Conservation (phyloP, 768 basidiomycete species). For the Naganishia vaughanmartiniae region DNA sequence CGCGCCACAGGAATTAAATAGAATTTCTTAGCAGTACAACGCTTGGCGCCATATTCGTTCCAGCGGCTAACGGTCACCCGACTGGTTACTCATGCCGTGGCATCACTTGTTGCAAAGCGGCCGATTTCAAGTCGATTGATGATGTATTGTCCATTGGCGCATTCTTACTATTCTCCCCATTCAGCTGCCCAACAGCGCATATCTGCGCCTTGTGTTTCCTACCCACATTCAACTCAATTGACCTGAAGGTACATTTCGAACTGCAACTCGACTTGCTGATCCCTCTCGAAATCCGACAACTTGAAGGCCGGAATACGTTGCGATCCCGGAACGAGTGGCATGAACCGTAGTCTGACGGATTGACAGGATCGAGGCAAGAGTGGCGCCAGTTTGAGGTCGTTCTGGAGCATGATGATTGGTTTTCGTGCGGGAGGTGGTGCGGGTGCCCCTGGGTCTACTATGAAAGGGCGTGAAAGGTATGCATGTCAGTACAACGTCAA, state of each 20-base stretch:
- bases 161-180: too few relatives aligned
- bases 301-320: conserved; percentile 10
- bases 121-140: too few relatives aligned
- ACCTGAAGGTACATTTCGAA: conserved; percentile 23
- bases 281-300: conserved; percentile 23
- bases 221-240: not conserved
- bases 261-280: conserved; percentile 16
- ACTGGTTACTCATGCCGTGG: too few relatives aligned
- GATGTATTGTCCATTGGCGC: too few relatives aligned
- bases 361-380: conserved; percentile 30
- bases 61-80: too few relatives aligned
- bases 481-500: not conserved
- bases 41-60: too few relatives aligned
- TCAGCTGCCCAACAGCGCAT: too few relatives aligned
- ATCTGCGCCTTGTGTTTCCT: too few relatives aligned
- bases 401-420: conserved; percentile 23
- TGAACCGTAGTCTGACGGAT: conserved; percentile 17
- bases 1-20: too few relatives aligned
- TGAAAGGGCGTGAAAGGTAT: not conserved
- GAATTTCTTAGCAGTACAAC: too few relatives aligned
- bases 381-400: conserved; percentile 21
- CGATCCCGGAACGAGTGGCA: conserved; percentile 12
- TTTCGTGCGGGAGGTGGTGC: not conserved
- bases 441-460: not conserved
- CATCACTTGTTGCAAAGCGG: too few relatives aligned